Base-by-base conservation (phyloP, 495 filamentous ascomycete genomes). In the Lasiosphaeria ovina region DNA sequence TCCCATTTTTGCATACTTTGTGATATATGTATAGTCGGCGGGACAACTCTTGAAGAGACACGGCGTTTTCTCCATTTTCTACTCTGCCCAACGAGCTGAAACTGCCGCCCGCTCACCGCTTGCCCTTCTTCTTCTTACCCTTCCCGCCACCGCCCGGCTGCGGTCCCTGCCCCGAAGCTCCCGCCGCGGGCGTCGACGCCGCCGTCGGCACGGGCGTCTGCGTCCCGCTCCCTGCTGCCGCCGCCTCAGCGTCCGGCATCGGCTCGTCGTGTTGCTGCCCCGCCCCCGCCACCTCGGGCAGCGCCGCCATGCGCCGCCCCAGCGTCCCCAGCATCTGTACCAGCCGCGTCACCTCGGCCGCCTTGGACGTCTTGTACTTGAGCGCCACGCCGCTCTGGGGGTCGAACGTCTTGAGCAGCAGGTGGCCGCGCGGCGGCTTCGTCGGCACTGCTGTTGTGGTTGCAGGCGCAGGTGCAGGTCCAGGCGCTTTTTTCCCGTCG, bases 341-440 rank as follows among this genome's bases (percentile, higher is more conserved):
- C 70, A 98, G 72, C 38, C 94, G 77, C 3, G 86, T 84, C 4
- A 98, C 93, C 72, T 97, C 93, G 16, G 90, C 90, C n/a, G 87
- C 87, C 68, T 95, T 96, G 72, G 89, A 85, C 16, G 94, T 96
- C 69, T 83, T 82, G 77, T 97, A 98, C 74, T 97, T 96, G 38
- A 98, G 83, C 57, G 87, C 86, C 51, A 85, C 83, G 63, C 94
- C 94, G 11, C 88, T 87, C 34, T 73, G 74, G 0, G 94, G 90
- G 73, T 97, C 92, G 79, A 85, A 98, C 14, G 93, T 96, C 77
- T 96, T 98, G 35, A 98, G 79, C 0, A 82, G 87, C 34, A 98
- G 85, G 32, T 79, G 81, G 61, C 89, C 91, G 63, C 85, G 71
- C 9, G 69, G 75, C 4, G 57, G 70, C 61, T 65, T 71, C 51